These are phyloP conservation scores for Sclerotinia minor DNA, from an alignment of 2,329 filamentous ascomycete genomes.

Conservation along the genomic window DNA sequence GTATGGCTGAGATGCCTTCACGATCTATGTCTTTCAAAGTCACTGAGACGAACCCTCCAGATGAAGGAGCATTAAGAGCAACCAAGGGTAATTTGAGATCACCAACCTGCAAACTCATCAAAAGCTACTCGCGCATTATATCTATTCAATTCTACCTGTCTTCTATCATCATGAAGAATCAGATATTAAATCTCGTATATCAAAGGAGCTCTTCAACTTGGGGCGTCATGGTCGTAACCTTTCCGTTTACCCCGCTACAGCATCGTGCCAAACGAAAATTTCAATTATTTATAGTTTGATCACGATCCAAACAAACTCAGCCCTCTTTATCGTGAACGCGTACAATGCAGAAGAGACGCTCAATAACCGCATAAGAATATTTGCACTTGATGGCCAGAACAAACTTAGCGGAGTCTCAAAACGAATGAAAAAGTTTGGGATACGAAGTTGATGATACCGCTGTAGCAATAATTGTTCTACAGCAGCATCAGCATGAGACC, in stretches of 20 bases:
- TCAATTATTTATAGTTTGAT: background rate
- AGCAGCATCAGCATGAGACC: slow-evolving; percentile 12
- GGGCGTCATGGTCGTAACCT: background rate
- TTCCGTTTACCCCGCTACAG: background rate
- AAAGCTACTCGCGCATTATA: background rate
- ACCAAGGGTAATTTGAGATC: no score
- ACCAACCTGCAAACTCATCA: background rate
- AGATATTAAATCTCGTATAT: background rate
- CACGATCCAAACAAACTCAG: slow-evolving; percentile 12
- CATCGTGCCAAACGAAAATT: background rate
- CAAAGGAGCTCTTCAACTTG: background rate
- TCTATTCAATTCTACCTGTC: background rate
- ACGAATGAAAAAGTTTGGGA: background rate
- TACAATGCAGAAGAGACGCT: background rate
- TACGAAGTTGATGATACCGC: slow-evolving; percentile 19
- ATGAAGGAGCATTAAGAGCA: no score
- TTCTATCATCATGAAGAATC: background rate
- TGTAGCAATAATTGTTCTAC: background rate
- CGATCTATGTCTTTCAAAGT: background rate
- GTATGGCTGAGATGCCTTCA: background rate
- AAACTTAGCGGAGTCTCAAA: background rate
- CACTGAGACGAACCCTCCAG: background rate
- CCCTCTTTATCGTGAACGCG: background rate
- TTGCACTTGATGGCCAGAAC: slow-evolving; percentile 4
- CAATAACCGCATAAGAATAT: background rate